Percentiles rank a stretch among this genome's conserved stretches.
Evolutionary conservation across 192 early-diverging fungal species (phyloP).

Genomic region (Thamnidium elegans): DNA sequence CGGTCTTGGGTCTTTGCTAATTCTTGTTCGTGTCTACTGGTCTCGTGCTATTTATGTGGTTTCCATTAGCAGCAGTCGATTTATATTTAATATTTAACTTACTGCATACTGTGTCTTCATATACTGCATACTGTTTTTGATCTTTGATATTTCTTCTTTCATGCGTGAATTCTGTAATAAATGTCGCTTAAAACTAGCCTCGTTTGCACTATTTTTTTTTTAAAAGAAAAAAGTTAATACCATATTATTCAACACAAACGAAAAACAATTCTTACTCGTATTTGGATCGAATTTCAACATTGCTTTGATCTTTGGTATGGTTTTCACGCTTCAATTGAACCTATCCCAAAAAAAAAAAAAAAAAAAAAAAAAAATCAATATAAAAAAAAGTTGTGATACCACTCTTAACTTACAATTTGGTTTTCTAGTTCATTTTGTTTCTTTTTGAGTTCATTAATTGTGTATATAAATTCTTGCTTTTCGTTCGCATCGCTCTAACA

Average conservation of each 20-base stretch:
- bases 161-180: conserved; percentile 33
- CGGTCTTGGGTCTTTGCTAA: conserved; percentile 43
- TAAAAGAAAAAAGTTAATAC: not conserved
- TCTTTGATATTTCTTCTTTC: conserved; percentile 47
- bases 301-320: not conserved
- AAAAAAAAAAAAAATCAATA: too few relatives aligned
- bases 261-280: conserved; percentile 6
- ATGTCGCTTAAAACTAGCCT: conserved; percentile 13
- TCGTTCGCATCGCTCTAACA: conserved; percentile 20
- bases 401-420: conserved; percentile 1
- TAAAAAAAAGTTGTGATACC: too few relatives aligned
- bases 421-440: conserved; percentile 15
- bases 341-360: not conserved
- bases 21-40: conserved; percentile 45
- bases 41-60: conserved; percentile 40
- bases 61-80: too few relatives aligned
- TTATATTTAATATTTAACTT: conserved; percentile 14
- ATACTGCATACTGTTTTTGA: conserved; percentile 49
- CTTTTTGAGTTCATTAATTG: conserved; percentile 21
- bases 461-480: conserved; percentile 23
- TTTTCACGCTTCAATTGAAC: not conserved
- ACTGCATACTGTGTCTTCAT: conserved; percentile 51
- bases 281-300: not conserved
- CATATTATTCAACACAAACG: not conserved
- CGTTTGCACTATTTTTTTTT: not conserved